These are phyloP conservation scores for Epichloe scottii DNA, from an alignment of 2,329 filamentous ascomycete genomes.

Conservation along the genomic window DNA sequence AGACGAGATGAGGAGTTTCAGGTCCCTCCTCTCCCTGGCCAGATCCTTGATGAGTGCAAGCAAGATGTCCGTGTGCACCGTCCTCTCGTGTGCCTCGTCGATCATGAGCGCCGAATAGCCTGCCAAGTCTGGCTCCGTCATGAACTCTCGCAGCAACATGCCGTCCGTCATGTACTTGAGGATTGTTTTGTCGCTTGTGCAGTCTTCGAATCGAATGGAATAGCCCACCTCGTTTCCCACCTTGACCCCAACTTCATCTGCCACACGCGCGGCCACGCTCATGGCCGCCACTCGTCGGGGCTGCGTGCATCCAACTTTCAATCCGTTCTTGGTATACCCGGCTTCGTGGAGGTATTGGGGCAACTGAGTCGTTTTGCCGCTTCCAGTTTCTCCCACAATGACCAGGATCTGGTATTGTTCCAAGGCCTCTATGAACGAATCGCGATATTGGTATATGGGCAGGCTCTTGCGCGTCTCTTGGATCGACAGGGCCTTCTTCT, in stretches of 20 bases:
- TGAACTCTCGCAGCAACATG: conserved; percentile 80
- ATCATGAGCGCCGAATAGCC: conserved; percentile 88
- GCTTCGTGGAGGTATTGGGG: conserved; percentile 90
- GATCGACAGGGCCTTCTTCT: conserved; percentile 77
- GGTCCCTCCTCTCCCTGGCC: conserved; percentile 65
- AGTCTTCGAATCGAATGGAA: conserved; percentile 87
- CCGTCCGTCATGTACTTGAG: conserved; percentile 97
- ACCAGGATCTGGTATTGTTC: conserved; percentile 77
- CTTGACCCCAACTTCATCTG: conserved; percentile 84
- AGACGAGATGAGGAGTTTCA: conserved; percentile 85
- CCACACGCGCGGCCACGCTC: conserved; percentile 92
- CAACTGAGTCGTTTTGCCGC: conserved; percentile 89
- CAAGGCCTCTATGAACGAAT: conserved; percentile 79
- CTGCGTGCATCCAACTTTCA: conserved; percentile 88
- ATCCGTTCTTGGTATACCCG: conserved; percentile 70
- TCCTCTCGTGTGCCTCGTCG: conserved; percentile 93
- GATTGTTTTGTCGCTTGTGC: conserved; percentile 79
- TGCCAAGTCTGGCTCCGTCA: conserved; percentile 74
- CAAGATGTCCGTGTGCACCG: conserved; percentile 80
- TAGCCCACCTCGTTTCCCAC: conserved; percentile 90
- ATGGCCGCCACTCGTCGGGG: conserved; percentile 92
- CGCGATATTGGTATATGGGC: conserved; percentile 79
- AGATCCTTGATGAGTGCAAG: conserved; percentile 84
- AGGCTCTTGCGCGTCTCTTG: conserved; percentile 84
- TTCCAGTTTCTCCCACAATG: conserved; percentile 88